Conservation (phyloP, 129 eudicot genomes). For the Helichrysum umbraculigerum region DNA sequence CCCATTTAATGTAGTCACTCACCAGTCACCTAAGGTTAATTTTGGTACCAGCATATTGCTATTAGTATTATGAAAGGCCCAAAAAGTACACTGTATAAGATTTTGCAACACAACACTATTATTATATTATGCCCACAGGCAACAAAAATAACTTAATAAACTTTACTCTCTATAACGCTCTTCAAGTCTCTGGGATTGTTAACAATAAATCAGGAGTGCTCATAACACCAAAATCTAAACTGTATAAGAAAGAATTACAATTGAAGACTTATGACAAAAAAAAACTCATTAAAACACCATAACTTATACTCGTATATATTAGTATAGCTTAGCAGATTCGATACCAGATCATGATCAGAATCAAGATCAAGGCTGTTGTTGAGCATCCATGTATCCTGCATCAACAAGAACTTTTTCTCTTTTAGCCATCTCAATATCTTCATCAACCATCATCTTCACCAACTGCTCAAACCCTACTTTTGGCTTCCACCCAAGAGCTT, state of each 20-base stretch:
- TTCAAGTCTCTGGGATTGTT: constrained; percentile 8
- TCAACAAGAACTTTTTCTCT: constrained; percentile 96
- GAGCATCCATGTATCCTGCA: constrained; percentile 99
- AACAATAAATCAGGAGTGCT: constrained; percentile 29
- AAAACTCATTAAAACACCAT: constrained; percentile 22
- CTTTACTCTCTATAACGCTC: constrained; percentile 33
- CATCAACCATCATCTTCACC: constrained; percentile 99
- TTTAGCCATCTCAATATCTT: constrained; percentile 88
- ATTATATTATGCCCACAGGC: constrained; percentile 22
- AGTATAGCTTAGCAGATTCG: constrained; percentile 22
- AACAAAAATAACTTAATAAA: neutral
- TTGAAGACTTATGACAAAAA: constrained; percentile 26
- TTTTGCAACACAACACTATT: constrained; percentile 24
- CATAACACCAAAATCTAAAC: constrained; percentile 11
- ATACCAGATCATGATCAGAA: constrained; percentile 22
- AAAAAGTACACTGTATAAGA: constrained; percentile 29
- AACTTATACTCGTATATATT: constrained; percentile 18
- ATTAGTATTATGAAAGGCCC: neutral
- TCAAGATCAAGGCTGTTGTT: constrained; percentile 73
- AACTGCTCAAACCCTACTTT: constrained; percentile 89
- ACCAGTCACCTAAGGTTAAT: too few relatives aligned
- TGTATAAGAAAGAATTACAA: constrained; percentile 30
- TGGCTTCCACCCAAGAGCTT: constrained; percentile 87
- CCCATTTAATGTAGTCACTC: too few relatives aligned
- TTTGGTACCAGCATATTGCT: too few relatives aligned